Conservation (phyloP, 768 basidiomycete species). For the Lactifluus pinguis region DNA sequence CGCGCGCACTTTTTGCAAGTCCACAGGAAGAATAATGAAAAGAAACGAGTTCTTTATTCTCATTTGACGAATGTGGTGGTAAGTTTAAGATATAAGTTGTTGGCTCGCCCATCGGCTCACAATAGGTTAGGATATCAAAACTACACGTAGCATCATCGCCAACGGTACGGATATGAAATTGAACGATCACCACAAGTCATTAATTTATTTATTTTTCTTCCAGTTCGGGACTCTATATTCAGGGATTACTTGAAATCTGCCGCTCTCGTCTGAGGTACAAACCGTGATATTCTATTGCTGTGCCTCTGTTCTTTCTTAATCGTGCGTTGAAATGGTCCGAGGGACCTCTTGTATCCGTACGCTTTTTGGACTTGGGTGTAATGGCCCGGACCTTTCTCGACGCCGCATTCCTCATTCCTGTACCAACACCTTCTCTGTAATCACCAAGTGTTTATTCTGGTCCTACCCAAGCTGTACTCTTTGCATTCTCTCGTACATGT, state of each 20-base stretch:
- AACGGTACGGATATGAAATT: constrained; percentile 42
- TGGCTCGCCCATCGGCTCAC: not conserved
- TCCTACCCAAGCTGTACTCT: constrained; percentile 6
- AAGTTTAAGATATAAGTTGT: not conserved
- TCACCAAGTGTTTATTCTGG: constrained; percentile 4
- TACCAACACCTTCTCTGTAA: constrained; percentile 6
- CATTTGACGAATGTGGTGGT: constrained; percentile 79
- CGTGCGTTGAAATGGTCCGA: not conserved
- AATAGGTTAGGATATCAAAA: constrained; percentile 57
- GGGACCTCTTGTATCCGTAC: constrained; percentile 8
- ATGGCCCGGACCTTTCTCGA: not conserved
- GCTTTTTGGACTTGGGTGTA: constrained; percentile 1
- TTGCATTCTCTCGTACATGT: not conserved
- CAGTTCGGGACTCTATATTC: constrained; percentile 31
- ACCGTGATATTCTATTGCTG: not conserved
- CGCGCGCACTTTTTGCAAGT: constrained; percentile 81
- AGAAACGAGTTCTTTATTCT: constrained; percentile 69
- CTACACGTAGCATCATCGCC: constrained; percentile 75
- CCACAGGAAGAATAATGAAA: constrained; percentile 70
- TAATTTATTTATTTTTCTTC: not conserved
- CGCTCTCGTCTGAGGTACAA: constrained; percentile 26
- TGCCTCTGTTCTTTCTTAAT: not conserved
- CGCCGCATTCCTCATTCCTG: constrained; percentile 10
- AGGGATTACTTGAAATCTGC: constrained; percentile 30
- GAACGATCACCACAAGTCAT: not conserved